Conservation (phyloP, 768 basidiomycete genomes). For the Chalciporus piperatus region DNA sequence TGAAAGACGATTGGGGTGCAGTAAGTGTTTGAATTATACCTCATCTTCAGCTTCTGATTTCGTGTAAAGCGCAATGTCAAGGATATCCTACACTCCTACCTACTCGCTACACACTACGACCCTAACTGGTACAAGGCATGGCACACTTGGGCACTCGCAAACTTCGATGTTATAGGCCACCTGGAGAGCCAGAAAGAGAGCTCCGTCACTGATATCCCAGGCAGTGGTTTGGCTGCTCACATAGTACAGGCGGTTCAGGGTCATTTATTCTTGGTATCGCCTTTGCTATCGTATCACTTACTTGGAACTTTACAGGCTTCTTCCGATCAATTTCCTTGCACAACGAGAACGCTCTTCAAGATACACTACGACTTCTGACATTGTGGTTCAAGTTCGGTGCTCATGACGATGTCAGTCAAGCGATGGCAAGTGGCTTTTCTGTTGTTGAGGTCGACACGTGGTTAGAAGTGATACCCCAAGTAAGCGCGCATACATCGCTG, state of each 20-base stretch:
- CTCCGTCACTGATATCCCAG: conserved; percentile 54
- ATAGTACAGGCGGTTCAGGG: conserved; percentile 94
- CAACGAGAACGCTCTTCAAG: conserved; percentile 89
- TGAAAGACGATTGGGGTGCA: conserved; percentile 75
- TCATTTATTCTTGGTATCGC: conserved; percentile 22
- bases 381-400: conserved; percentile 98
- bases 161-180: conserved; percentile 88
- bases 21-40: conserved; percentile 44
- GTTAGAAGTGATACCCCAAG: conserved; percentile 98
- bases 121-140: conserved; percentile 98
- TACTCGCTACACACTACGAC: conserved; percentile 86
- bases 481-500: conserved; percentile 28
- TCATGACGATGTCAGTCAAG: conserved; percentile 84
- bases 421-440: conserved; percentile 83
- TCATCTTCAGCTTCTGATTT: conserved; percentile 10
- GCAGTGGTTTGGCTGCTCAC: conserved; percentile 68
- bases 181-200: conserved; percentile 66
- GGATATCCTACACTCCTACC: conserved; percentile 82
- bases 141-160: conserved; percentile 98
- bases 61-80: conserved; percentile 64
- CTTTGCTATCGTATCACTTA: conserved; percentile 11
- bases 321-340: conserved; percentile 92
- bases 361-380: conserved; percentile 88
- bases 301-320: conserved; percentile 57
- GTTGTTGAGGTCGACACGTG: conserved; percentile 95